Evolutionary conservation across 139 green algal genomes (phyloP), one percentile per base, ranked within the genome.

Genomic region (Chlorella sp.): DNA sequence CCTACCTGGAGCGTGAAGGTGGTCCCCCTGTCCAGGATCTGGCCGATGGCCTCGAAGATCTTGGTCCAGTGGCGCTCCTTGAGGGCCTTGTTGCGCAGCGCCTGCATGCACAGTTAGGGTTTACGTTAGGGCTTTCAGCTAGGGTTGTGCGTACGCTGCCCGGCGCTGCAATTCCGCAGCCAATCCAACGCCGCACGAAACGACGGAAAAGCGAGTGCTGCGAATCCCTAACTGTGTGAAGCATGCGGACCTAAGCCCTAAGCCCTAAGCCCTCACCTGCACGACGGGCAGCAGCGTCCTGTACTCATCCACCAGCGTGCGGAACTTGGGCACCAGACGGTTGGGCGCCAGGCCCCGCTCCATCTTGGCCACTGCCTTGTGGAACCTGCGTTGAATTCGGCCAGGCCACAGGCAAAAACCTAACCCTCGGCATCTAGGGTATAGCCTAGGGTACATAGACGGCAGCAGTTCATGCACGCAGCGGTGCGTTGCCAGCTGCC

Each of bases 61-160:
- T 92, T 91, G 34, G 72, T 64, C 89, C 89, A 96, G 81, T 96
- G 91, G 1, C 88, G 75, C 72, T 91, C 81, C 74, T 79, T 79
- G 27, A 79, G 30, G 14, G 74, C 74, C 2, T 55, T 32, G 67
- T 79, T 79, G 31, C 74, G 75, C 42, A 85, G 69, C 36, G 79
- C 72, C 68, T 70, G n/a, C 61, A 69, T 55, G 42, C 17, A 55
- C 10, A 17, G 42, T 55, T 55, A 55, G 42, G 42, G 17, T 55
- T 55, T 26, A 55, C 10, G 42, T 55, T 55, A 55, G 42, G 42
- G 42, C n/a, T n/a, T 55, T 55, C 10, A 17, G 42, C 17, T 55
- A 55, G 42, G 42, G 42, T 55, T 55, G 42, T 10, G 42, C n/a
- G n/a, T n/a, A n/a, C n/a, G n/a, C n/a, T n/a, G n/a, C n/a, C n/a